These are phyloP conservation scores for Nematocida parisii DNA, from an alignment of 371 early-diverging fungal species.

Conservation along the genomic window DNA sequence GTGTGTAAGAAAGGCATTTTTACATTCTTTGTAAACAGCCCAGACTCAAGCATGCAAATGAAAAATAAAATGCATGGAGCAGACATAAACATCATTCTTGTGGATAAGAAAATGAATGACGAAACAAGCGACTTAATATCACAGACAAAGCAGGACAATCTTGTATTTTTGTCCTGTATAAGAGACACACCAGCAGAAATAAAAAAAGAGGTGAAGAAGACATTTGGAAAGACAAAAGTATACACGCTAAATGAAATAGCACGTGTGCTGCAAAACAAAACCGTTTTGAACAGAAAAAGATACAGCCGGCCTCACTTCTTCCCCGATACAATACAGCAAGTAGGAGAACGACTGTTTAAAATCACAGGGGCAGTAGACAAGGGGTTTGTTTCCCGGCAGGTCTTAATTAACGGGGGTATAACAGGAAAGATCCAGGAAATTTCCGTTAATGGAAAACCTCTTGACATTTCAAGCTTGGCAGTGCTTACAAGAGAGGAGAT, in stretches of 20 bases:
- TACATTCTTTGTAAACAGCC: conserved; percentile 19
- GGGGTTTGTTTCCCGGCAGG: conserved; percentile 60
- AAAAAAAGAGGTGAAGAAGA: conserved; percentile 49
- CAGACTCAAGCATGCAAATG: background rate
- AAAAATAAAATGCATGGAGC: conserved; percentile 18
- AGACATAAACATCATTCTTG: conserved; percentile 61
- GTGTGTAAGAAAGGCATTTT: conserved; percentile 16
- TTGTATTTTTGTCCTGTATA: conserved; percentile 52
- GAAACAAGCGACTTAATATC: conserved; percentile 16
- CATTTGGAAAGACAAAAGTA: conserved; percentile 62
- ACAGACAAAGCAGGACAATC: conserved; percentile 54
- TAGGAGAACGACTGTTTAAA: conserved; percentile 8
- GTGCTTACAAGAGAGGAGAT: conserved; percentile 41
- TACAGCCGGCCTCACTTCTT: conserved; percentile 65
- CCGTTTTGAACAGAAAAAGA: conserved; percentile 54
- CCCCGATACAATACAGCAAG: conserved; percentile 17
- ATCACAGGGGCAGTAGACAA: conserved; percentile 65
- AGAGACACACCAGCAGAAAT: background rate
- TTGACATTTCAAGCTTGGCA: conserved; percentile 10
- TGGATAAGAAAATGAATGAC: conserved; percentile 34
- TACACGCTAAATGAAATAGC: conserved; percentile 40
- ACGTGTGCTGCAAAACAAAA: conserved; percentile 45
- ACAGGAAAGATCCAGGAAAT: conserved; percentile 7
- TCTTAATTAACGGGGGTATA: conserved; percentile 65
- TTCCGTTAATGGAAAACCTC: background rate